A percentile compares a stretch with the other conserved stretches of the same genome.
Evolutionary conservation across 1,284 basidiomycete species (phyloP).

Genomic region (Sporisorium scitamineum): DNA sequence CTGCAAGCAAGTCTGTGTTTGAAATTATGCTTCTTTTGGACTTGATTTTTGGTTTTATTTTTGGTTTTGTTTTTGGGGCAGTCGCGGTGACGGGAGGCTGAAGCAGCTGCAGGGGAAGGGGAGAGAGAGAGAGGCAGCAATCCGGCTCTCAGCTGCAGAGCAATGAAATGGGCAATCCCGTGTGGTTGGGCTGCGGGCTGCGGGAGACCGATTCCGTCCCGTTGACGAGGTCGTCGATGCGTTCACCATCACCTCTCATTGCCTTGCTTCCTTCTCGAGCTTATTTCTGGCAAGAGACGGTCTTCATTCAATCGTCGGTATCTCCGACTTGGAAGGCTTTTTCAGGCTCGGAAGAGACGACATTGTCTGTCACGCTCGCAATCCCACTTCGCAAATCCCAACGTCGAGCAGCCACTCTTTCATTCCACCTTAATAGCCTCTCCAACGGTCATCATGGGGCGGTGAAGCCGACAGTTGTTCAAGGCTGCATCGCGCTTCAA

Average conservation of each 20-base stretch:
- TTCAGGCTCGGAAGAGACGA: background rate
- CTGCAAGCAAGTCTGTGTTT: background rate
- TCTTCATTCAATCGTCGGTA: background rate
- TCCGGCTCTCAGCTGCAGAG: background rate
- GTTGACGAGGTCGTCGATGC: background rate
- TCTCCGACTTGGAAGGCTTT: background rate
- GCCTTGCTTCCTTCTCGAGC: background rate
- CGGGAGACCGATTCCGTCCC: background rate
- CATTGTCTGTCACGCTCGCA: background rate
- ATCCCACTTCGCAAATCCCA: background rate
- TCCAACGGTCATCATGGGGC: conserved; percentile 12
- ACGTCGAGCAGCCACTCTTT: background rate
- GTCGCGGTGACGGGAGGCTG: background rate
- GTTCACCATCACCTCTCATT: background rate
- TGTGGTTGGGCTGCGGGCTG: background rate
- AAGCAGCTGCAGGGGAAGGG: background rate
- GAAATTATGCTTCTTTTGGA: background rate
- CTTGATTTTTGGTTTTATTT: background rate
- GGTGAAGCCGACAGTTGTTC: conserved; percentile 10
- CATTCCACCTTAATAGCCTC: background rate
- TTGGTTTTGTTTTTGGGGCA: background rate
- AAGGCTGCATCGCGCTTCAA: background rate
- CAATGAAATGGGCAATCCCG: background rate
- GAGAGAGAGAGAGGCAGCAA: too few relatives aligned
- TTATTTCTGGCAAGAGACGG: background rate